Percentiles rank a stretch among this genome's conserved stretches.
Evolutionary conservation across 176 grass and related monocot species (phyloP).

Genomic region (Musa itinerans): DNA sequence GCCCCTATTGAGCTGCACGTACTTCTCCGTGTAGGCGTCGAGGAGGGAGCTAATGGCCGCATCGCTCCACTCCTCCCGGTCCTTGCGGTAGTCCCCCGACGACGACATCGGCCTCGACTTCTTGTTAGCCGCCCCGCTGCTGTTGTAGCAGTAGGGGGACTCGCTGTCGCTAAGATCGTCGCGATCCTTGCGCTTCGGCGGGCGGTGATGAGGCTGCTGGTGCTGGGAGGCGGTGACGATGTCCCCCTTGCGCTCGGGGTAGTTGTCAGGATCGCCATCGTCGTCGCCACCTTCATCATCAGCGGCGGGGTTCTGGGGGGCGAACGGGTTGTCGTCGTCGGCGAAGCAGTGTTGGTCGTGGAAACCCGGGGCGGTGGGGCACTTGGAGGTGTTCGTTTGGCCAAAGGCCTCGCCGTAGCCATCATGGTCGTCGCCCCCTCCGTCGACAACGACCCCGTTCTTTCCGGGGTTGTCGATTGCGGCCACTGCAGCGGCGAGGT

Average conservation of each 20-base stretch:
- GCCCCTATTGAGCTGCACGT: constrained; percentile 79
- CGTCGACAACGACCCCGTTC: not conserved
- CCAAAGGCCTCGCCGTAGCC: constrained; percentile 21
- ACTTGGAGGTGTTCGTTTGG: constrained; percentile 17
- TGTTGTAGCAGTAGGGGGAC: constrained; percentile 65
- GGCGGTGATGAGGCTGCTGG: constrained; percentile 1
- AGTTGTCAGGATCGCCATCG: not conserved
- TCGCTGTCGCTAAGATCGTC: constrained; percentile 76
- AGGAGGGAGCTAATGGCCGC: constrained; percentile 69
- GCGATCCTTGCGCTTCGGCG: constrained; percentile 49
- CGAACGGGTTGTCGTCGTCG: constrained; percentile 20
- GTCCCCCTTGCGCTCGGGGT: not conserved
- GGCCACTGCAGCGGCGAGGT: not conserved
- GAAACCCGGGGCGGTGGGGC: not conserved
- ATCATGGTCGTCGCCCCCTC: constrained; percentile 2
- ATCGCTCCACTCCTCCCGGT: constrained; percentile 97
- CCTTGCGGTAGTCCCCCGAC: constrained; percentile 66
- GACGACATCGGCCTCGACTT: constrained; percentile 28
- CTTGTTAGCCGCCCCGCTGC: constrained; percentile 15
- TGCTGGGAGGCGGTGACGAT: not conserved
- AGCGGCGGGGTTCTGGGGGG: not conserved
- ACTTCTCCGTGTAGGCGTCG: constrained; percentile 66
- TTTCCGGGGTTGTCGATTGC: not conserved
- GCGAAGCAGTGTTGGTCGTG: constrained; percentile 17
- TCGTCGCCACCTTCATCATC: constrained; percentile 44